Evolutionary conservation across 805 yeast species (phyloP), one percentile per base, ranked within the genome.

Genomic region (Pichia kluyveri): DNA sequence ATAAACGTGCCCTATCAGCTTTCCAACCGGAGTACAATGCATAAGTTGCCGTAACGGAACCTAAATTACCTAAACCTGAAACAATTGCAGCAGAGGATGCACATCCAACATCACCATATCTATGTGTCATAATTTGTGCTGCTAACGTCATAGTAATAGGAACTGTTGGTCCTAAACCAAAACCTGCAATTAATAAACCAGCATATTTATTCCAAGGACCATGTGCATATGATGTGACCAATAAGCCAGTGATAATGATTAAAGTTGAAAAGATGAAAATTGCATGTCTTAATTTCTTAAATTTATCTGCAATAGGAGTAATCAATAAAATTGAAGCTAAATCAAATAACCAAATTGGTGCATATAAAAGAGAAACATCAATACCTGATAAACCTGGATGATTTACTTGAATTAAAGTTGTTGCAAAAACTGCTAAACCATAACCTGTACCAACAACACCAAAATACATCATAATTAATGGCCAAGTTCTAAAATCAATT

Each of bases 361-460:
- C 96, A 54, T 84, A 83, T 47, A 87, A 69, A 41, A 87, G 71
- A 2, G 91, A 83, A 27, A 88, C 79, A 50, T 80, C 69, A 55
- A 88, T 83, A 3, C 87, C 78, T 2, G 80, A 65, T 53, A 84
- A 69, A 8, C 60, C 54, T 2, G 91, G 82, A 60, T 85, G 80
- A 53, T 82, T 79, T 5, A 76, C 75, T 44, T 72, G 65, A 56
- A 87, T 82, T 55, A 87, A 77, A 9, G 91, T 80, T 4, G 95
- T 82, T 6, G 90, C 96, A 65, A 83, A 87, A 19, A 83, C 91
- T 32, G 89, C 89, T 43, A 87, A 69, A 32, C 95, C 96, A 58
- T 75, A 82, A 1, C 96, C 96, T n/a, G 87, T 79, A 42, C 96
- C 96, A 27, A 87, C 96, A 19, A 85, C 95, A 18, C 96, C 96